Evolutionary conservation across 2,329 filamentous ascomycete species (phyloP).

Genomic region (Alternaria arbusti): DNA sequence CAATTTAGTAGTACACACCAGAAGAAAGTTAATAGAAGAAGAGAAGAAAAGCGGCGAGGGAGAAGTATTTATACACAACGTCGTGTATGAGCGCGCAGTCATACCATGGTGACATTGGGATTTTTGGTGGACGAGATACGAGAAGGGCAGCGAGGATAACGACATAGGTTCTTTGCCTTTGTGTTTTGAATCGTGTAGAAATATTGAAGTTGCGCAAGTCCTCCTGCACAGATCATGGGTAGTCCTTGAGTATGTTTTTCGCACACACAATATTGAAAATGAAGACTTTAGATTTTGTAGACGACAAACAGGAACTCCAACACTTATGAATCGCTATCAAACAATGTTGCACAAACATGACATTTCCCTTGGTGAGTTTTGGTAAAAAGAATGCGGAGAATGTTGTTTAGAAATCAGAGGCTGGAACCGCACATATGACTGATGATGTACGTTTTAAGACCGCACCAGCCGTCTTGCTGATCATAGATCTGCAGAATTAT

Average conservation of each 20-base stretch:
- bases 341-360: neutral
- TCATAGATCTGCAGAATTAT: neutral
- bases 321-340: neutral
- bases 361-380: fast-evolving
- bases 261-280: neutral
- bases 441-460: neutral
- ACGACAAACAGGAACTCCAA: neutral
- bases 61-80: neutral
- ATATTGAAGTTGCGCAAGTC: neutral
- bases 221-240: neutral
- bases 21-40: neutral
- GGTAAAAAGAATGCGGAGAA: neutral
- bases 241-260: fast-evolving
- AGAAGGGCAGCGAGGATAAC: neutral
- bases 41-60: neutral
- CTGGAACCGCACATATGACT: neutral
- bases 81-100: neutral
- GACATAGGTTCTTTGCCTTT: too few relatives aligned
- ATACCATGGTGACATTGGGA: neutral
- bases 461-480: neutral
- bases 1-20: too few relatives aligned
- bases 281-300: neutral
- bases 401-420: neutral
- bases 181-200: too few relatives aligned
- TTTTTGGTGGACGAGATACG: neutral